Percentiles rank a stretch among this genome's conserved stretches.
These are phyloP conservation scores for Cercospora sp. DNA, from an alignment of 2,329 filamentous ascomycete species.

Conservation along the genomic window DNA sequence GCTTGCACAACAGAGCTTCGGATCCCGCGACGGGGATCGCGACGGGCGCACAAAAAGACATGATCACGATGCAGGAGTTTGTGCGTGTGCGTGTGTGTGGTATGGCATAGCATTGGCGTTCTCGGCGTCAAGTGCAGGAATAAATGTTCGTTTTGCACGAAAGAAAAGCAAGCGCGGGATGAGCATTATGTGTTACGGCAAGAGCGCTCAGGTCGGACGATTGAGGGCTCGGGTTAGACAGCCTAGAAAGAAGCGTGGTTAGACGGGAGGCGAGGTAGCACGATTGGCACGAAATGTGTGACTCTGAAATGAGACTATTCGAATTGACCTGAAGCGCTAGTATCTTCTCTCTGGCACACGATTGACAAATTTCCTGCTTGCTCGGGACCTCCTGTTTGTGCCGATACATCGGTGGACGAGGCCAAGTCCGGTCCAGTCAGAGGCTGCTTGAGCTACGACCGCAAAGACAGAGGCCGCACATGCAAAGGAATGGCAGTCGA, in stretches of 20 bases:
- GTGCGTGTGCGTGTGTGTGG: constrained; percentile 19
- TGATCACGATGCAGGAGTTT: neutral
- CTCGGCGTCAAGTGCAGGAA: constrained; percentile 22
- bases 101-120: constrained; percentile 32
- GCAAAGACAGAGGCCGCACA: too few species aligned
- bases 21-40: neutral
- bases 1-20: neutral
- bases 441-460: too few species aligned
- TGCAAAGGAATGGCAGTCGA: too few species aligned
- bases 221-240: neutral
- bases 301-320: neutral
- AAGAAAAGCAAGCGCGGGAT: neutral
- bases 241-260: neutral
- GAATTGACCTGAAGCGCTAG: neutral
- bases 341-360: neutral
- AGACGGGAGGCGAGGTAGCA: neutral
- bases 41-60: constrained; percentile 2
- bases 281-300: neutral
- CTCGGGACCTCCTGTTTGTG: too few species aligned
- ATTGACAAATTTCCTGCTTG: too few species aligned
- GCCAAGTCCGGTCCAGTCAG: too few species aligned
- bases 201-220: constrained; percentile 1
- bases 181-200: constrained; percentile 13
- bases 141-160: constrained; percentile 1
- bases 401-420: too few species aligned